These are phyloP conservation scores for Rhodotorula paludigena DNA, from an alignment of 768 basidiomycete genomes.

Conservation along the genomic window DNA sequence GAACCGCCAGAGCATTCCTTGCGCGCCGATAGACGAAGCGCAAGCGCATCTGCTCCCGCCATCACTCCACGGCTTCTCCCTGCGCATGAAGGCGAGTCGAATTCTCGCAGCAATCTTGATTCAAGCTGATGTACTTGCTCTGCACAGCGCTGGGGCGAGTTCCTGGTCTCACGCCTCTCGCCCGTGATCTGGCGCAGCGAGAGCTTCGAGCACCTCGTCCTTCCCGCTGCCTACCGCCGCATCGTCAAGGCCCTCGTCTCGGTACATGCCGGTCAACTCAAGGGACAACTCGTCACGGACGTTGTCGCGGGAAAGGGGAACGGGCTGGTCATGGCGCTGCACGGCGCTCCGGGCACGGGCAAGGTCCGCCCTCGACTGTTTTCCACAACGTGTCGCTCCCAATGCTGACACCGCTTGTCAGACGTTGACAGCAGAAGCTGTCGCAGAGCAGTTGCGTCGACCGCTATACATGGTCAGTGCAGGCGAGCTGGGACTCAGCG, in stretches of 20 bases:
- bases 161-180: conserved; percentile 8
- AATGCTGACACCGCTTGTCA: background rate
- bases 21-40: background rate
- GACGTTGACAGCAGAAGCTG: conserved; percentile 34
- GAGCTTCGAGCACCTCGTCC: conserved; percentile 9
- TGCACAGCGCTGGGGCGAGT: conserved; percentile 13
- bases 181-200: background rate
- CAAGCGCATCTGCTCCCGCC: conserved; percentile 1
- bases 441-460: conserved; percentile 30
- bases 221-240: conserved; percentile 13
- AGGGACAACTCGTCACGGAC: background rate
- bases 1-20: background rate
- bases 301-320: conserved; percentile 25
- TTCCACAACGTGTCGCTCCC: too few relatives aligned
- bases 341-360: conserved; percentile 24
- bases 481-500: conserved; percentile 17
- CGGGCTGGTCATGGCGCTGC: conserved; percentile 28
- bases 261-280: background rate
- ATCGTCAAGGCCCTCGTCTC: conserved; percentile 13
- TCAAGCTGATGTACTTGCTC: background rate
- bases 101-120: too few relatives aligned
- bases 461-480: conserved; percentile 26
- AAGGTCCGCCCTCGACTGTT: background rate
- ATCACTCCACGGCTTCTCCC: conserved; percentile 6
- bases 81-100: background rate